Conservation (phyloP, 192 early-diverging fungal genomes). For the Backusella parvicylindrica region DNA sequence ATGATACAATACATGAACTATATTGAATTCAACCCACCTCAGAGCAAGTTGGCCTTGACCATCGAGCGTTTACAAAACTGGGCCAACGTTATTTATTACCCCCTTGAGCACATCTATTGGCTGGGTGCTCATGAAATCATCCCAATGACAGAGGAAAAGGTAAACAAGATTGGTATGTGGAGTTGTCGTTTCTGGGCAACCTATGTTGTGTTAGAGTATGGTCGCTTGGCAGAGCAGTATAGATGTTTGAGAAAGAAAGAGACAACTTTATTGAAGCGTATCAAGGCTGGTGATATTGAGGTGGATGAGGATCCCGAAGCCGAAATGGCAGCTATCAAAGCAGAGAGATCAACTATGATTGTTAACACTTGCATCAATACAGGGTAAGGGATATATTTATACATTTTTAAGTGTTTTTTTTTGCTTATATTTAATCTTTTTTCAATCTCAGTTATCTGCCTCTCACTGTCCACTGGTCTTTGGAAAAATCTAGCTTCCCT, state of each 20-base stretch:
- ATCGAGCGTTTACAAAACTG: constrained; percentile 89
- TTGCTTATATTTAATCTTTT: constrained; percentile 16
- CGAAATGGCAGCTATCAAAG: constrained; percentile 59
- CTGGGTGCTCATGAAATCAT: constrained; percentile 84
- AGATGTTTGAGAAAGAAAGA: constrained; percentile 51
- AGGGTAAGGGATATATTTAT: constrained; percentile 53
- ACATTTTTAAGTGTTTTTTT: background rate
- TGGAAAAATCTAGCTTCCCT: constrained; percentile 82
- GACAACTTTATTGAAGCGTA: constrained; percentile 40
- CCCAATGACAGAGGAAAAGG: constrained; percentile 63
- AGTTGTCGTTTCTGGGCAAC: constrained; percentile 95
- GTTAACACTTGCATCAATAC: constrained; percentile 84
- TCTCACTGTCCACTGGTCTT: constrained; percentile 77
- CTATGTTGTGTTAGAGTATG: constrained; percentile 90
- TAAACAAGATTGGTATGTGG: constrained; percentile 86
- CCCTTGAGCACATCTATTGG: constrained; percentile 96
- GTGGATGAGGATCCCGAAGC: constrained; percentile 53
- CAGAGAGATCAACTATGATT: constrained; percentile 56
- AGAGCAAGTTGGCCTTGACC: constrained; percentile 56
- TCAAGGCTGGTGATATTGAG: constrained; percentile 52
- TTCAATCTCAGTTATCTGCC: constrained; percentile 30
- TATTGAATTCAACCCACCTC: constrained; percentile 70
- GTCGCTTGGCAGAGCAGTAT: constrained; percentile 69
- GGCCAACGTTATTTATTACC: constrained; percentile 86
- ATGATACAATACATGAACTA: constrained; percentile 85